Evolutionary conservation across 2,329 filamentous ascomycete genomes (phyloP).

Genomic region (Ascosphaera apis): DNA sequence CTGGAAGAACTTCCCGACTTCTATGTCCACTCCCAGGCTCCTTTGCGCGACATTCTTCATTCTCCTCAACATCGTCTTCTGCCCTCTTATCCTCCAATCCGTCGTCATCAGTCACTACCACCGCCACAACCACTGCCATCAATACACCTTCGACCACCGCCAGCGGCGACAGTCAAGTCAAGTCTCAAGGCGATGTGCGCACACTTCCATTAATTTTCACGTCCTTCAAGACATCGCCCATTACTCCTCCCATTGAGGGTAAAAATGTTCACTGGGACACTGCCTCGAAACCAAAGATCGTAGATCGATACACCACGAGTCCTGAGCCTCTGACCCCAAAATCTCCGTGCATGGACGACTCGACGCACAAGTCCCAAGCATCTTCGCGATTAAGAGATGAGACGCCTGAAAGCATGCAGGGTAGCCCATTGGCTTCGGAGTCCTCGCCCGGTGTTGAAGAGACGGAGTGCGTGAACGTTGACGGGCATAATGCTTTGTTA

Average conservation of each 20-base stretch:
- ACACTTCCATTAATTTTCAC: constrained; percentile 3
- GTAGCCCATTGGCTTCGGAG: background rate
- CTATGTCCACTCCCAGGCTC: background rate
- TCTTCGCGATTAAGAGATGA: background rate
- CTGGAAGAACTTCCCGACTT: background rate
- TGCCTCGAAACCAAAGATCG: background rate
- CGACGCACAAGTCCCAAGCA: background rate
- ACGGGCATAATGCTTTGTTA: background rate
- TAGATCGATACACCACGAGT: background rate
- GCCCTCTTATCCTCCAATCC: no score
- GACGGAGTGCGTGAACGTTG: background rate
- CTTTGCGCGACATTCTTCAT: background rate
- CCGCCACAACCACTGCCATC: background rate
- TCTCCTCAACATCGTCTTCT: background rate
- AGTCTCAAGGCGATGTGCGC: constrained; percentile 1
- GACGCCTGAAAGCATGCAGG: background rate
- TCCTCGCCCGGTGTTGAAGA: background rate
- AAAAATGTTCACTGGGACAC: constrained; percentile 9
- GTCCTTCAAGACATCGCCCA: background rate
- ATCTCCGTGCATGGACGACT: background rate
- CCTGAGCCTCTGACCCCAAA: background rate
- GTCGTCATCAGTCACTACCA: background rate
- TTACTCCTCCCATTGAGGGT: constrained; percentile 8
- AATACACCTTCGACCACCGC: background rate
- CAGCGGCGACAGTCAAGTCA: background rate